Percentiles rank a stretch among this genome's conserved stretches.
Evolutionary conservation across 2,329 filamentous ascomycete species (phyloP).

Genomic region (Pseudomassariella vexata): DNA sequence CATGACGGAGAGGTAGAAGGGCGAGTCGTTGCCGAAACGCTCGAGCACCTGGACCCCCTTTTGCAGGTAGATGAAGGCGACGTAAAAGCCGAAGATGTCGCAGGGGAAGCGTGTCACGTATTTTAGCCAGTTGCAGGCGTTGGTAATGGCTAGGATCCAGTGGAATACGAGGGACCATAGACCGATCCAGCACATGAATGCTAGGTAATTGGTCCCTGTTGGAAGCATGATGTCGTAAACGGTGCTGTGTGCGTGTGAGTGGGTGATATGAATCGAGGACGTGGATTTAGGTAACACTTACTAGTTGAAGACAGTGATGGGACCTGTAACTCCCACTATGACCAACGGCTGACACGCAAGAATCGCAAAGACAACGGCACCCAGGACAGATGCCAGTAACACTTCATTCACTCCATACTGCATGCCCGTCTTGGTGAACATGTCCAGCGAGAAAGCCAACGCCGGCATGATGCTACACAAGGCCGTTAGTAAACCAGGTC

Average conservation of each 20-base stretch:
- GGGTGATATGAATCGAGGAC: conserved; percentile 4
- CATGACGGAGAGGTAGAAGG: conserved; percentile 75
- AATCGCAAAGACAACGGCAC: conserved; percentile 73
- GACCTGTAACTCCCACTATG: conserved; percentile 86
- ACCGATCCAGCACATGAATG: conserved; percentile 90
- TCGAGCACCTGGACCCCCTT: conserved; percentile 84
- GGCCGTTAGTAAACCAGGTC: conserved; percentile 10
- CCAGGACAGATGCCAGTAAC: conserved; percentile 77
- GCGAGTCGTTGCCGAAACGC: conserved; percentile 59
- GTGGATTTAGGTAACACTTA: conserved; percentile 24
- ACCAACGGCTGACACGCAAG: conserved; percentile 80
- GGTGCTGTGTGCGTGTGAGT: conserved; percentile 42
- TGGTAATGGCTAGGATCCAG: conserved; percentile 76
- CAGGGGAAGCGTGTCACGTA: conserved; percentile 90
- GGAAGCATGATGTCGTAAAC: conserved; percentile 83
- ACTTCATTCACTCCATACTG: conserved; percentile 91
- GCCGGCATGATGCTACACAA: conserved; percentile 70
- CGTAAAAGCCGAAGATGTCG: conserved; percentile 92
- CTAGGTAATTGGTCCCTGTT: conserved; percentile 73
- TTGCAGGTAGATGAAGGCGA: conserved; percentile 85
- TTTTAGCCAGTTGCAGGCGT: conserved; percentile 81
- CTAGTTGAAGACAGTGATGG: conserved; percentile 93
- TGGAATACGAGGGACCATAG: conserved; percentile 84
- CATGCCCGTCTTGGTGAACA: conserved; percentile 82
- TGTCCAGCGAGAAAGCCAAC: conserved; percentile 83